These are phyloP conservation scores for Hypoxylon sp. DNA, from an alignment of 2,329 filamentous ascomycete genomes.

Conservation along the genomic window DNA sequence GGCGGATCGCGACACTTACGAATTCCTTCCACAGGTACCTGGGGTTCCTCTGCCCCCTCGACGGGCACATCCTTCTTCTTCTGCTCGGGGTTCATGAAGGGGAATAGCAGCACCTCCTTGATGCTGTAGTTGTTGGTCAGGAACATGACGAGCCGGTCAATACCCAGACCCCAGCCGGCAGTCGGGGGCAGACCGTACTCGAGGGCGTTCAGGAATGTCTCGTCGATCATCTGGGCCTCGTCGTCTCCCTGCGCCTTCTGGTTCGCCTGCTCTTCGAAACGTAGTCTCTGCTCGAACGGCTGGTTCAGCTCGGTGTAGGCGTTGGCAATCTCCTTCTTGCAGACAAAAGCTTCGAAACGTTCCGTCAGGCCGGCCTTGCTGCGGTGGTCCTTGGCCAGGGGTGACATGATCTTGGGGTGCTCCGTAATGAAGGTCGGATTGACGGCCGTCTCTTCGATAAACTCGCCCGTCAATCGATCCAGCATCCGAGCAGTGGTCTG, in stretches of 20 bases:
- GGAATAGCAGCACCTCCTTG: constrained; percentile 95
- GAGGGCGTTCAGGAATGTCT: constrained; percentile 90
- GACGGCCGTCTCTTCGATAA: constrained; percentile 91
- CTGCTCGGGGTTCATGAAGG: constrained; percentile 79
- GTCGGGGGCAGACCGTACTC: constrained; percentile 94
- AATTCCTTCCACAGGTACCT: constrained; percentile 34
- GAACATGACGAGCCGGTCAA: constrained; percentile 89
- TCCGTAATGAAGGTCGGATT: constrained; percentile 92
- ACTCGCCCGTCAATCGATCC: constrained; percentile 92
- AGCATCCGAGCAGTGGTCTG: constrained; percentile 96
- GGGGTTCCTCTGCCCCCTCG: constrained; percentile 29
- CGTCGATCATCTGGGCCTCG: constrained; percentile 94
- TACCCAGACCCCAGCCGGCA: constrained; percentile 92
- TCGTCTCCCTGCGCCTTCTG: constrained; percentile 98
- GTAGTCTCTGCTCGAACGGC: constrained; percentile 89
- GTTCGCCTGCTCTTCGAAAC: constrained; percentile 92
- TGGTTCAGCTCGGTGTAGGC: constrained; percentile 95
- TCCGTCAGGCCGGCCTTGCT: constrained; percentile 84
- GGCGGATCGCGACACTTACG: constrained; percentile 24
- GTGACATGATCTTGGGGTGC: constrained; percentile 82
- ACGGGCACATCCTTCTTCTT: constrained; percentile 28
- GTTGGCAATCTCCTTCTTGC: constrained; percentile 96
- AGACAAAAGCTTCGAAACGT: constrained; percentile 96
- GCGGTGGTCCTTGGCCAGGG: constrained; percentile 94
- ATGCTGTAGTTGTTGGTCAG: constrained; percentile 95